Evolutionary conservation across 331 rosid species (phyloP).

Genomic region (Ulmus americana): DNA sequence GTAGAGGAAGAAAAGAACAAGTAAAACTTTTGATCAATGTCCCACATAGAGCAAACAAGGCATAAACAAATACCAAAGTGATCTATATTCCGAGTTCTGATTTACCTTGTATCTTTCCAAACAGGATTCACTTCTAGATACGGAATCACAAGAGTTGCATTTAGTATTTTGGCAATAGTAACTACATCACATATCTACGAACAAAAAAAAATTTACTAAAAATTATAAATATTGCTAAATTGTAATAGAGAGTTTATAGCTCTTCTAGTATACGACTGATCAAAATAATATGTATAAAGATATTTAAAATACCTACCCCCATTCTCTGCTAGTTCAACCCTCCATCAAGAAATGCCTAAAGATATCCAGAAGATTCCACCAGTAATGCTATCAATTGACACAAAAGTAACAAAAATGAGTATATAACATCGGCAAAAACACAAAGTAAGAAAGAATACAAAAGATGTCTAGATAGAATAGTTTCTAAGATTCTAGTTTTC

Average conservation of each 20-base stretch:
- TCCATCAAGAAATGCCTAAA: constrained; percentile 89
- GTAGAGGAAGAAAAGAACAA: constrained; percentile 27
- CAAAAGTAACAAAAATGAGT: constrained; percentile 7
- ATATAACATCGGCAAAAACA: not conserved
- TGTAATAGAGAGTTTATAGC: not conserved
- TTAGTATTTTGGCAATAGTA: constrained; percentile 79
- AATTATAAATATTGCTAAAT: constrained; percentile 4
- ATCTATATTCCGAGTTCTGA: constrained; percentile 4
- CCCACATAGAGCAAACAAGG: constrained; percentile 19
- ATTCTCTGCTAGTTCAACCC: constrained; percentile 94
- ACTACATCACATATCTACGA: constrained; percentile 84
- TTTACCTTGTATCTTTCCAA: constrained; percentile 80
- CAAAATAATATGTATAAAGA: not conserved
- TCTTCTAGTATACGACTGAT: not conserved
- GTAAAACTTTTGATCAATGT: constrained; percentile 14
- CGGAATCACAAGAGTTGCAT: constrained; percentile 89
- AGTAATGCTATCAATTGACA: constrained; percentile 48
- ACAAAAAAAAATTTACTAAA: constrained; percentile 13
- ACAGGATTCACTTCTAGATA: constrained; percentile 85
- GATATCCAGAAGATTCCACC: constrained; percentile 64
- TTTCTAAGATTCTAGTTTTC: constrained; percentile 2
- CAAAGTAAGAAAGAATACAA: not conserved
- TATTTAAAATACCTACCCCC: constrained; percentile 62
- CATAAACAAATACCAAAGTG: not conserved
- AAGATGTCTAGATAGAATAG: not conserved